phyloP scores from a whole-genome alignment of 208 protist genomes.

The Acanthamoeba lenticulata region DNA sequence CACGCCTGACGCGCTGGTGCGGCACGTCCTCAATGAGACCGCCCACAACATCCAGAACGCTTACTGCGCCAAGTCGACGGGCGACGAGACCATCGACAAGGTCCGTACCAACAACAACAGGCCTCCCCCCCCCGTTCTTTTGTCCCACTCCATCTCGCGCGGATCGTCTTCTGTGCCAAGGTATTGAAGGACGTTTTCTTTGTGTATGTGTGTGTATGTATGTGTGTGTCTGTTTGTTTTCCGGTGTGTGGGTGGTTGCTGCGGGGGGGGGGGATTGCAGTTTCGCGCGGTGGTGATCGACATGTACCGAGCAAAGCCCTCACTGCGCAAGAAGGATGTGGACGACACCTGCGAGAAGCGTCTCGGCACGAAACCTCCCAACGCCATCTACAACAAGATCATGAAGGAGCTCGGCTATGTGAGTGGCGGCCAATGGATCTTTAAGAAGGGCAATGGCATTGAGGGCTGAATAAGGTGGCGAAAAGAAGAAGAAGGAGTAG shows the following conservation, averaged over 20 bases:
- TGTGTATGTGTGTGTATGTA: too few species aligned
- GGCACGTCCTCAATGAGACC: neutral
- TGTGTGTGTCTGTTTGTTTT: neutral
- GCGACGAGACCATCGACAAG: constrained; percentile 40
- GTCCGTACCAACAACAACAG: neutral
- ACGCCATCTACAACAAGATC: neutral
- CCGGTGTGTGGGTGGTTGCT: neutral
- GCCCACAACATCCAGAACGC: constrained; percentile 23
- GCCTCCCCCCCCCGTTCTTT: neutral
- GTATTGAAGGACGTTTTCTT: too few species aligned
- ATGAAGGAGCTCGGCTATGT: constrained; percentile 54
- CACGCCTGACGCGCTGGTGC: constrained; percentile 11
- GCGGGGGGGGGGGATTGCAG: neutral
- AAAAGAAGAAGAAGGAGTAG: neutral
- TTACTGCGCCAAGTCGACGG: constrained; percentile 22
- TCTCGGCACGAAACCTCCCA: constrained; percentile 4
- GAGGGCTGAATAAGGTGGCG: neutral
- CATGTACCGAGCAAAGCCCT: neutral
- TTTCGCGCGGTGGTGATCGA: constrained; percentile 6
- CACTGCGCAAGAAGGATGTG: constrained; percentile 13
- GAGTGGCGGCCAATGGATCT: constrained; percentile 22
- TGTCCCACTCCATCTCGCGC: too few species aligned
- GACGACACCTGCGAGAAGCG: constrained; percentile 4
- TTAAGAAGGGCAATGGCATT: constrained; percentile 46
- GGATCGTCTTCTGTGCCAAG: too few species aligned